Evolutionary conservation across 2,329 filamentous ascomycete genomes (phyloP).

Genomic region (Ambrosiella cleistominuta): DNA sequence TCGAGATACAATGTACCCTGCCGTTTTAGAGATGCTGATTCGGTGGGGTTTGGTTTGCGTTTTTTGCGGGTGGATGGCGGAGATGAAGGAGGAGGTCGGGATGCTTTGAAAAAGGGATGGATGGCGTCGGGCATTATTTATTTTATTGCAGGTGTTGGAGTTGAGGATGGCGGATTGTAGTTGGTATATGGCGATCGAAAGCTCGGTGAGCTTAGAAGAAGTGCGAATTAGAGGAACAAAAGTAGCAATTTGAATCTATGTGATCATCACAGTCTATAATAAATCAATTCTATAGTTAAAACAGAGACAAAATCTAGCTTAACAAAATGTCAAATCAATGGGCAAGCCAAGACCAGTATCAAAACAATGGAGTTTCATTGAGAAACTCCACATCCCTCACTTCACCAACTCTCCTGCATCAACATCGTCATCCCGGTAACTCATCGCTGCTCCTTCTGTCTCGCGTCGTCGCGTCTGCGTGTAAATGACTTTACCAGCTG

Average conservation of each 20-base stretch:
- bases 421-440: neutral
- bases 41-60: constrained; percentile 3
- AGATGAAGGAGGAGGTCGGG: neutral
- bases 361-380: neutral
- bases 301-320: neutral
- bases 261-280: neutral
- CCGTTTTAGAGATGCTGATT: neutral
- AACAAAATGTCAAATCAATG: neutral
- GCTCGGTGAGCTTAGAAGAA: too few species aligned
- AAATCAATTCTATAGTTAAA: neutral
- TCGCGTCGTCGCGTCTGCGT: neutral
- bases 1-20: constrained; percentile 1
- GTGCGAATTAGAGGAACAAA: too few species aligned
- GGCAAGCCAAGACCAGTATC: neutral
- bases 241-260: too few species aligned
- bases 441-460: neutral
- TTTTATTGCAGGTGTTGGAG: neutral
- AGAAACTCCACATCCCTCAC: neutral
- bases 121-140: neutral
- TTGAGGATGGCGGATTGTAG: neutral
- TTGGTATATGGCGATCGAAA: too few species aligned
- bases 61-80: constrained; percentile 7
- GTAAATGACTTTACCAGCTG: constrained; percentile 8
- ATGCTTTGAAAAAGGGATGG: constrained; percentile 12
- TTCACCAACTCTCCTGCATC: neutral